Evolutionary conservation across 208 protist species (phyloP).

Genomic region (Crithidia thermophila): DNA sequence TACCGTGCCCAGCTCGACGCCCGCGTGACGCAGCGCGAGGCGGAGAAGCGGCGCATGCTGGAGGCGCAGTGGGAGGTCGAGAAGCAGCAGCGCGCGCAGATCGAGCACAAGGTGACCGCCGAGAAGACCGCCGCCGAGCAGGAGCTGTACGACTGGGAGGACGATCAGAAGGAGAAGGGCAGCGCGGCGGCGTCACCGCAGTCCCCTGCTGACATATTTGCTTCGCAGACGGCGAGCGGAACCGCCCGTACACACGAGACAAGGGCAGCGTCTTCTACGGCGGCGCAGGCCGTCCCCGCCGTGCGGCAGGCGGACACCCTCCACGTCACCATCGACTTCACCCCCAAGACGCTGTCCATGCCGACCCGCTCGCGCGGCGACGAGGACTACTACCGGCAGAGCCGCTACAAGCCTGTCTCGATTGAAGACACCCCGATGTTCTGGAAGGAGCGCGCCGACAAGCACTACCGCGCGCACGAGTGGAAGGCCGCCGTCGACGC

Average conservation of each 20-base stretch:
- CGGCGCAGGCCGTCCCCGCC: slow-evolving; percentile 20
- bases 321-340: slow-evolving; percentile 86
- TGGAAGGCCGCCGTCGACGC: slow-evolving; percentile 83
- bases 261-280: neutral
- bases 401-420: slow-evolving; percentile 90
- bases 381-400: slow-evolving; percentile 92
- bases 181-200: neutral
- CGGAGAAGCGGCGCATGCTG: slow-evolving; percentile 84
- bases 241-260: too few species aligned
- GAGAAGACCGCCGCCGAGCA: slow-evolving; percentile 69
- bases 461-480: slow-evolving; percentile 69
- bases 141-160: slow-evolving; percentile 82
- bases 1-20: slow-evolving; percentile 77
- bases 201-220: slow-evolving; percentile 31
- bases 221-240: neutral
- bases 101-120: slow-evolving; percentile 71
- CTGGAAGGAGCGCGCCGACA: slow-evolving; percentile 91
- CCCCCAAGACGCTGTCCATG: slow-evolving; percentile 75
- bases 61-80: slow-evolving; percentile 92
- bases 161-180: slow-evolving; percentile 6
- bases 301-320: slow-evolving; percentile 78
- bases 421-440: slow-evolving; percentile 94
- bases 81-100: slow-evolving; percentile 69
- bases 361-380: slow-evolving; percentile 88
- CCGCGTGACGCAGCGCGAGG: slow-evolving; percentile 67